These are phyloP conservation scores for Amphirosellinia nigrospora DNA, from an alignment of 495 filamentous ascomycete genomes.

Conservation along the genomic window DNA sequence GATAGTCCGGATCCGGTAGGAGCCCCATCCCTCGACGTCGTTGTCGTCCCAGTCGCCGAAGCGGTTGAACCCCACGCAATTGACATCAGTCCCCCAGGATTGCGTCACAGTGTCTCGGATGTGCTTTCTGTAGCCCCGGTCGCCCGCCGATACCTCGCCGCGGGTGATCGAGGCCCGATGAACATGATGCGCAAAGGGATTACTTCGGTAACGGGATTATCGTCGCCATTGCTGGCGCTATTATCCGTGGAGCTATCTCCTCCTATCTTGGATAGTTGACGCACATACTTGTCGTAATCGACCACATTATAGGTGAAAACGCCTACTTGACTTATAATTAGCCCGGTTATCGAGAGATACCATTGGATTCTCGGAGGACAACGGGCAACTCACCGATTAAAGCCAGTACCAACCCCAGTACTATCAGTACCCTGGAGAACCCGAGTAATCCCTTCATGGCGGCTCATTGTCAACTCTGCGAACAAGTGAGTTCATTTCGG, in stretches of 20 bases:
- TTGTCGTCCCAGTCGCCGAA: slow-evolving; percentile 40
- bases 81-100: slow-evolving; percentile 35
- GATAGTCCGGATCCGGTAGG: slow-evolving; percentile 37
- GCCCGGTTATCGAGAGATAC: background rate
- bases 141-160: slow-evolving; percentile 38
- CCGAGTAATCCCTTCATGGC: slow-evolving; percentile 9
- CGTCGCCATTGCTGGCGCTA: background rate
- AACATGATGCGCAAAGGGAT: slow-evolving; percentile 39
- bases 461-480: background rate
- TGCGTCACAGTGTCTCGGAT: slow-evolving; percentile 36
- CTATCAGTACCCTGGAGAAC: slow-evolving; percentile 2
- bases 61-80: slow-evolving; percentile 40
- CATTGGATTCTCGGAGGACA: background rate
- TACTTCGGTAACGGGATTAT: slow-evolving; percentile 28
- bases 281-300: slow-evolving; percentile 32
- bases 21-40: slow-evolving; percentile 37
- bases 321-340: slow-evolving; percentile 7
- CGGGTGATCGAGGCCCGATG: slow-evolving; percentile 39
- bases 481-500: background rate
- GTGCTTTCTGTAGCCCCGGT: slow-evolving; percentile 37
- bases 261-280: slow-evolving; percentile 17
- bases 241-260: background rate
- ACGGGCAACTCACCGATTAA: slow-evolving; percentile 23
- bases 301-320: slow-evolving; percentile 24
- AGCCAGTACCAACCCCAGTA: slow-evolving; percentile 1